Evolutionary conservation across 2,329 filamentous ascomycete genomes (phyloP), one percentile per base, ranked within the genome.

Genomic region (Pyrenochaeta sp.): DNA sequence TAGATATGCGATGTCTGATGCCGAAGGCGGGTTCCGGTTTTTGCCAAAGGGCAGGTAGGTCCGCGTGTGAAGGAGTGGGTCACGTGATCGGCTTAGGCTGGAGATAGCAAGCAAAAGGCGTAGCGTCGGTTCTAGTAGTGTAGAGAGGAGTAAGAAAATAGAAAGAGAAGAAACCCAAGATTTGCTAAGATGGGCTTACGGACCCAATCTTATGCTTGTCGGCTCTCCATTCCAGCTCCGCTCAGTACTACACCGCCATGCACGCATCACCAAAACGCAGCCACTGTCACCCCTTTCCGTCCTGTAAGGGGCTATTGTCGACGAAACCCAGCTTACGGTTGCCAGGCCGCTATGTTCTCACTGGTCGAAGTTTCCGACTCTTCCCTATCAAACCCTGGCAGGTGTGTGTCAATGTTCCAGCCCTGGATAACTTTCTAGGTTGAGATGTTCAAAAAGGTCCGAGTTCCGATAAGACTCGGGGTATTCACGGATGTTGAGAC

Each of bases 141-240:
- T 30, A 30, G 5, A 9, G 28, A 13, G 19, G 30, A 49, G 28
- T 15, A 22, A 24, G 19, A 30, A 5, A 36, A 36, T 1, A 13
- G 5, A 24, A 37, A 25, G 24, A 40, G 28, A 8, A 12, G 10
- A 47, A 13, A 10, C 25, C 46, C 36, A 8, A 42, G 13, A 49
- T 3, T 2, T 34, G 8, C 15, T 10, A 46, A 19, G 30, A 32
- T 10, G 9, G 36, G 30, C 30, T 34, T 9, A 24, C 2, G 15
- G 7, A 19, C 13, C 9, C 19, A 22, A n/a, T 39, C 22, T 40
- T 58, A 58, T 58, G 30, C 40, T 39, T 39, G 25, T 50, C 55
- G 55, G 55, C 30, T 58, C 55, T 58, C 55, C 55, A 58, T 50
- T 15, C 24, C 43, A 58, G 3, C 37, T 53, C 50, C 55, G 55